Evolutionary conservation across 2,329 filamentous ascomycete species (phyloP).

Genomic region (Venturia nashicola): DNA sequence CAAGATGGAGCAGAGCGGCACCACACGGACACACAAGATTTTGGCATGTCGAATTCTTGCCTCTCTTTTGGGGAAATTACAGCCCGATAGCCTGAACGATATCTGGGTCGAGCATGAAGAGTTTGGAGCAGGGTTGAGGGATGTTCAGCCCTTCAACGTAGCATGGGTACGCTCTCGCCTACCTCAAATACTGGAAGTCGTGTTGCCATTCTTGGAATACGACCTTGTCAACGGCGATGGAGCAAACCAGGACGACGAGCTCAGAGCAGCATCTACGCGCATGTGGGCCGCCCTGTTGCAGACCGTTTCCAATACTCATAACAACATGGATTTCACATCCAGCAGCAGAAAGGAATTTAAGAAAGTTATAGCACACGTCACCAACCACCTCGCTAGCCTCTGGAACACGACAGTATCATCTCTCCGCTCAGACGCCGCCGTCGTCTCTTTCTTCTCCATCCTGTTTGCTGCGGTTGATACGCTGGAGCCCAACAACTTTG

Average conservation of each 20-base stretch:
- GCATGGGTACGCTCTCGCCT: not conserved
- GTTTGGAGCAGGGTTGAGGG: not conserved
- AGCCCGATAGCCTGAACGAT: not conserved
- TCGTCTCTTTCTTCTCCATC: not conserved
- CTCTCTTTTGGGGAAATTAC: not conserved
- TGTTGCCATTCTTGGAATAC: not conserved
- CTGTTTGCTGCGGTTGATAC: not conserved
- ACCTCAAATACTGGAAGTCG: not conserved
- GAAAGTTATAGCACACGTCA: not conserved
- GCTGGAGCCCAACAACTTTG: not conserved
- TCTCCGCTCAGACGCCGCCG: not conserved
- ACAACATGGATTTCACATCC: not conserved
- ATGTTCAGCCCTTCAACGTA: not conserved
- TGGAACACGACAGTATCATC: not conserved
- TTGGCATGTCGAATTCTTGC: not conserved
- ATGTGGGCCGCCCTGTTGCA: not conserved
- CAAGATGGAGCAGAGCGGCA: not conserved
- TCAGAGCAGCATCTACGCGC: not conserved
- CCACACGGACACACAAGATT: not conserved
- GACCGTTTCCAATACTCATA: not conserved
- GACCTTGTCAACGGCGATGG: not conserved
- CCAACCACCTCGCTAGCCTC: not conserved
- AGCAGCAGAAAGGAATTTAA: not conserved
- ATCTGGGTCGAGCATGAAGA: not conserved
- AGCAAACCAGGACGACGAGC: not conserved